phyloP scores from a whole-genome alignment of 768 basidiomycete genomes.

The Kwoniella dendrophila region DNA sequence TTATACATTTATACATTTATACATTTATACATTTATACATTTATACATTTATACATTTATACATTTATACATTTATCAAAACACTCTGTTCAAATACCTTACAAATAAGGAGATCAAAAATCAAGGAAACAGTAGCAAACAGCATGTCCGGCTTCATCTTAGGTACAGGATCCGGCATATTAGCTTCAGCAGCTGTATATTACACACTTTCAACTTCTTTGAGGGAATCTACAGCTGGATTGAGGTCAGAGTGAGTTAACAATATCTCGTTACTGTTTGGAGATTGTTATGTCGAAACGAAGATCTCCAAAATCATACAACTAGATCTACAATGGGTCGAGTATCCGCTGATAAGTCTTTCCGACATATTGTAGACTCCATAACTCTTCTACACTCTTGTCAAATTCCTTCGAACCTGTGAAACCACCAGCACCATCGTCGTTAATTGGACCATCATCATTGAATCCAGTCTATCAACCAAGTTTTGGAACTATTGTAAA shows the following conservation, averaged over 20 bases:
- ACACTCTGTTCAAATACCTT: too few relatives aligned
- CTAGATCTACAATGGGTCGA: too few relatives aligned
- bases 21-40: too few relatives aligned
- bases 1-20: too few relatives aligned
- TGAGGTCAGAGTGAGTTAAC: constrained; percentile 49
- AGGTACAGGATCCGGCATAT: constrained; percentile 44
- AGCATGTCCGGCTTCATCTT: constrained; percentile 45
- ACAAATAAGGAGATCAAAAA: neutral
- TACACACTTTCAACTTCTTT: constrained; percentile 45
- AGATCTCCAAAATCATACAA: too few relatives aligned
- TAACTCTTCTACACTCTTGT: constrained; percentile 32
- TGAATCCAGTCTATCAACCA: constrained; percentile 10
- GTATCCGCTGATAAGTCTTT: too few relatives aligned
- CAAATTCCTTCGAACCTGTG: constrained; percentile 37
- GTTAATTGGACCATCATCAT: constrained; percentile 36
- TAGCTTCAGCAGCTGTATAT: constrained; percentile 45
- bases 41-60: too few relatives aligned
- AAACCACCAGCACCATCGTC: constrained; percentile 32
- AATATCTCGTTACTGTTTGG: too few relatives aligned
- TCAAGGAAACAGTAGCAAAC: neutral
- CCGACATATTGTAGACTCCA: constrained; percentile 35
- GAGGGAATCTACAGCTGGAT: constrained; percentile 23
- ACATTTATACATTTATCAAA: too few relatives aligned
- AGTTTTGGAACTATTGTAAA: constrained; percentile 35
- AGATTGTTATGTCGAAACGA: too few relatives aligned